Evolutionary conservation across 2,329 filamentous ascomycete species (phyloP).

Genomic region (Pestalotiopsis sp.): DNA sequence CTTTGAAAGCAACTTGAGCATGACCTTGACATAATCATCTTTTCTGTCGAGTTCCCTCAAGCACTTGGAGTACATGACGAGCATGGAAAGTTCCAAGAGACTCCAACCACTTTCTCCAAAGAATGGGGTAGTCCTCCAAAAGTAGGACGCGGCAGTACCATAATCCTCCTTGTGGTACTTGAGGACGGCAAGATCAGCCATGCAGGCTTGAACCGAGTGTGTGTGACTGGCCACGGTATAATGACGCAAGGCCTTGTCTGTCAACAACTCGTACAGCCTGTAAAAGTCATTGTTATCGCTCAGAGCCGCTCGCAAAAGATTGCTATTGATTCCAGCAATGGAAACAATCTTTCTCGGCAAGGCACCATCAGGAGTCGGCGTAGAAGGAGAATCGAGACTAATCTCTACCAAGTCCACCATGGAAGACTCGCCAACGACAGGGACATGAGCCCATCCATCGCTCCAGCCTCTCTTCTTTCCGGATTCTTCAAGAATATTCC

Average conservation of each 20-base stretch:
- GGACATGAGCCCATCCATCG: conserved; percentile 71
- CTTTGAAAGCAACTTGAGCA: conserved; percentile 75
- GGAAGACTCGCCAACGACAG: conserved; percentile 47
- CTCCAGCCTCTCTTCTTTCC: conserved; percentile 75
- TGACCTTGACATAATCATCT: conserved; percentile 78
- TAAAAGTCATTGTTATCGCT: conserved; percentile 67
- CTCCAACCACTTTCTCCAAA: conserved; percentile 81
- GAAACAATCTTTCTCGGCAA: conserved; percentile 11
- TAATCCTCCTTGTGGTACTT: conserved; percentile 80
- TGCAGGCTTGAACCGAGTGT: conserved; percentile 75
- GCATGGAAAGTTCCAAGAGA: conserved; percentile 77
- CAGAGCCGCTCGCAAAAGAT: conserved; percentile 62
- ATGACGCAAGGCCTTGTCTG: conserved; percentile 80
- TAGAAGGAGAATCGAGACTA: conserved; percentile 48
- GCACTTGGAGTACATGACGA: conserved; percentile 84
- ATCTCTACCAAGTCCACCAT: conserved; percentile 59
- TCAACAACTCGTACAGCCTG: conserved; percentile 73
- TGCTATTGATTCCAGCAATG: conserved; percentile 53
- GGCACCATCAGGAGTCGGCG: conserved; percentile 20
- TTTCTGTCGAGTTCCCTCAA: conserved; percentile 74
- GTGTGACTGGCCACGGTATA: conserved; percentile 78
- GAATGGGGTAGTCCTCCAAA: conserved; percentile 76
- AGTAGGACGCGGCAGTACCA: conserved; percentile 72
- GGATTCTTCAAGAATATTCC: conserved; percentile 76
- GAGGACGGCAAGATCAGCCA: conserved; percentile 84